These are phyloP conservation scores for Solanum dulcamara DNA, from an alignment of 257 asterid genomes.

Conservation along the genomic window DNA sequence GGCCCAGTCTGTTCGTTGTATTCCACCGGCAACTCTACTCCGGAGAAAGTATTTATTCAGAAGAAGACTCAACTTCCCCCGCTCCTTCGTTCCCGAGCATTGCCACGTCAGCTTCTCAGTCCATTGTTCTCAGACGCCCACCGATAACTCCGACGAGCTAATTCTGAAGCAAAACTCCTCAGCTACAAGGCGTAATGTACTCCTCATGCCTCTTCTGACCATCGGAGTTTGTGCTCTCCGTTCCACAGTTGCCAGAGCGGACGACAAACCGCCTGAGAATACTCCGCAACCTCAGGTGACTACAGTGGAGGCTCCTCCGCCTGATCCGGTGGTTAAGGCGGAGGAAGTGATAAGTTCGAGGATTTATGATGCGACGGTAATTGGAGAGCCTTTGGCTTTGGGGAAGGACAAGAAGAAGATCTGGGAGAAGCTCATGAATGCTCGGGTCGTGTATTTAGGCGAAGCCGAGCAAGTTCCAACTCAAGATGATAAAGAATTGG, in stretches of 20 bases:
- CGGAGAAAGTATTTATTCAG: background rate
- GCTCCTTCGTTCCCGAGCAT: background rate
- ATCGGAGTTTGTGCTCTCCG: constrained; percentile 49
- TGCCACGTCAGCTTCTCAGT: constrained; percentile 26
- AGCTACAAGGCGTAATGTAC: constrained; percentile 44
- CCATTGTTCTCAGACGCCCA: constrained; percentile 14
- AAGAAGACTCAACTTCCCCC: constrained; percentile 2
- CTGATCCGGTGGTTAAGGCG: constrained; percentile 7
- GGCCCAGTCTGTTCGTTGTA: constrained; percentile 9
- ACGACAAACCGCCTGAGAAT: constrained; percentile 26
- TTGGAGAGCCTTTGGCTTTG: constrained; percentile 59
- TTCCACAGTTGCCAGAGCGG: constrained; percentile 65
- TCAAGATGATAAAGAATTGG: constrained; percentile 65
- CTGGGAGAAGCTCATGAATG: constrained; percentile 79
- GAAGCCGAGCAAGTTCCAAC: constrained; percentile 86
- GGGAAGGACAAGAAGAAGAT: constrained; percentile 51
- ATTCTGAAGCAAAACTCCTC: background rate
- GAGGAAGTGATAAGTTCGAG: constrained; percentile 56
- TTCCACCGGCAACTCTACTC: background rate
- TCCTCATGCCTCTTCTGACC: constrained; percentile 44
- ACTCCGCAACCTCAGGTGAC: constrained; percentile 8
- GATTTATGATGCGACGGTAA: constrained; percentile 71
- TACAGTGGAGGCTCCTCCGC: constrained; percentile 2
- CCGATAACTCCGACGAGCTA: constrained; percentile 11
- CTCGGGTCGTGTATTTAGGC: constrained; percentile 62